Evolutionary conservation across 495 filamentous ascomycete species (phyloP), one percentile per base, ranked within the genome.

Genomic region (Zalerion maritima): DNA sequence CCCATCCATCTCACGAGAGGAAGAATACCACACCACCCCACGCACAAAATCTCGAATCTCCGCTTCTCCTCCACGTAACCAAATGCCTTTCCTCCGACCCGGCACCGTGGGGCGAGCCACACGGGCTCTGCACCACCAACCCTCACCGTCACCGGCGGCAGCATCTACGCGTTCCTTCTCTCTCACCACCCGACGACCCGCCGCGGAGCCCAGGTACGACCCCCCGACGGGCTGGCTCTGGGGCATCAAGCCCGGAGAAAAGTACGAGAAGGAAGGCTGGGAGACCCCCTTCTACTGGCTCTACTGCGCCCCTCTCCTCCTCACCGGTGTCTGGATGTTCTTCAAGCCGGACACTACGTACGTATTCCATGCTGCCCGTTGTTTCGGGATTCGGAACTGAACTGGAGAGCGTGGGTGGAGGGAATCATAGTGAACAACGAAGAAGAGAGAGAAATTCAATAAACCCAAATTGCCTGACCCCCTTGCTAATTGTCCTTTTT

Each of bases 291-390:
- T 75, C 64, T 72, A 80, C 53, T 94, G 77, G 52, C 85, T 87
- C 12, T 92, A 93, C 52, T 81, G 72, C 55, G 89, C 85, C n/a
- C 78, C 75, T 43, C 50, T 94, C 33, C 52, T 65, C 9, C 59
- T 83, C 24, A 77, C 74, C 19, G 71, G 68, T 31, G 66, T 96
- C 19, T 84, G 73, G 41, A 93, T 94, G 66, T 80, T 81, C 29
- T 96, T 83, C 49, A 97, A 97, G 73, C 89, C 89, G 14, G 89
- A 97, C 66, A 96, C 86, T 28, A 91, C 81, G 89, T 97, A 67
- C 58, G 87, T 81, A 23, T 23, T 32, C 37, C 42, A 24, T 27
- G 23, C 1, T 21, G 5, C 17, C 21, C 14, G 16, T 9, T 18
- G 1, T 21, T 14, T 26, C 4, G 16, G 18, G 21, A 22, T n/a